Percentiles rank a stretch among this genome's conserved stretches.
Evolutionary conservation across 2,329 filamentous ascomycete genomes (phyloP).

Genomic region (Epichloe gansuensis): DNA sequence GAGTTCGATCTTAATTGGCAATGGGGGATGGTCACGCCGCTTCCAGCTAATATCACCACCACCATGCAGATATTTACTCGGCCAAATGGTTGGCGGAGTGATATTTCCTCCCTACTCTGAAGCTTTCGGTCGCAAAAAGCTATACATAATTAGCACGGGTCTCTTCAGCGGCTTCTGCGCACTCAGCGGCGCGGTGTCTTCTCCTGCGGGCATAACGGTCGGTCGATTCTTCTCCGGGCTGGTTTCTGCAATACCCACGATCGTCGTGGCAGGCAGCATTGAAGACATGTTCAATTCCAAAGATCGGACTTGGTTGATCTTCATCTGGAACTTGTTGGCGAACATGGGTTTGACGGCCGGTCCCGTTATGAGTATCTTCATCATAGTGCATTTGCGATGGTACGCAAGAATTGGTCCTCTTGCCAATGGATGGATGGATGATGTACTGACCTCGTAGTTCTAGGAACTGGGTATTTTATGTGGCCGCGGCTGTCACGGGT

Average conservation of each 20-base stretch:
- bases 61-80: neutral
- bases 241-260: neutral
- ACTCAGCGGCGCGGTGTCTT: neutral
- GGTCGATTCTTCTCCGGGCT: neutral
- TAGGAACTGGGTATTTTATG: neutral
- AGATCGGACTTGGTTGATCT: neutral
- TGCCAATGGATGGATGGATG: no score
- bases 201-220: neutral
- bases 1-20: neutral
- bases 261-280: neutral
- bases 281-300: neutral
- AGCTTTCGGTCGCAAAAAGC: neutral
- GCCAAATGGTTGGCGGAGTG: neutral
- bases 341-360: neutral
- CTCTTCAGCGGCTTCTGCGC: neutral
- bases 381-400: neutral
- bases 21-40: neutral
- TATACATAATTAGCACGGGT: neutral
- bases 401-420: neutral
- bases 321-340: neutral
- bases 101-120: neutral
- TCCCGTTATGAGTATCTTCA: neutral
- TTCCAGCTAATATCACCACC: neutral
- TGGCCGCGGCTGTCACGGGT: neutral
- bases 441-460: neutral